Conservation (phyloP, 2,329 filamentous ascomycete species). For the Aspergillus sp. region DNA sequence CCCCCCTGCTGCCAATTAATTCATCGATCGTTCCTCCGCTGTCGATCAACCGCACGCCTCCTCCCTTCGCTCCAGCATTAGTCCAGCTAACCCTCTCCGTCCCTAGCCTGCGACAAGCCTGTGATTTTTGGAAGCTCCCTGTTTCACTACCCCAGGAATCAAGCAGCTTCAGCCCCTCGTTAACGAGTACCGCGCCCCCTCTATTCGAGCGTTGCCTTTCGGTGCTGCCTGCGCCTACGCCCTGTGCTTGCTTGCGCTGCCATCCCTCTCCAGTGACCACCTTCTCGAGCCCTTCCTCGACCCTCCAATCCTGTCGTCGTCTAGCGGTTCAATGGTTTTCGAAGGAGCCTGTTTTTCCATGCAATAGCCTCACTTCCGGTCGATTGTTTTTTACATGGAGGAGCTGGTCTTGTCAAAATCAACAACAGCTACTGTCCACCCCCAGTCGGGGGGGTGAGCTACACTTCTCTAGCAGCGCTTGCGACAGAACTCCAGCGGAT, state of each 20-base stretch:
- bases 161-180: slow-evolving; percentile 8
- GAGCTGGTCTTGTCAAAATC: slow-evolving; percentile 43
- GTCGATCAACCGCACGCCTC: slow-evolving; percentile 23
- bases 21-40: slow-evolving; percentile 15
- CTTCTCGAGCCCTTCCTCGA: slow-evolving; percentile 9
- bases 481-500: slow-evolving; percentile 20
- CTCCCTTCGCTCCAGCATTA: slow-evolving; percentile 13
- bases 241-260: slow-evolving; percentile 7
- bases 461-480: slow-evolving; percentile 23
- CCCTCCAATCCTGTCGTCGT: neutral
- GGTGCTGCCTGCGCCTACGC: slow-evolving; percentile 5
- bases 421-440: slow-evolving; percentile 19
- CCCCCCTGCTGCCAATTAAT: slow-evolving; percentile 2
- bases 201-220: slow-evolving; percentile 11
- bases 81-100: slow-evolving; percentile 12
- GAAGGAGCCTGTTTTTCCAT: slow-evolving; percentile 9
- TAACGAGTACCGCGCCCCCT: slow-evolving; percentile 3
- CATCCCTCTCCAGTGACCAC: neutral
- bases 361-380: slow-evolving; percentile 11
- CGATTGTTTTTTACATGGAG: slow-evolving; percentile 32
- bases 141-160: slow-evolving; percentile 7
- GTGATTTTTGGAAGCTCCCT: neutral
- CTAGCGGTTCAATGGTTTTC: slow-evolving; percentile 14
- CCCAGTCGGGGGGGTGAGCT: slow-evolving; percentile 30
- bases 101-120: slow-evolving; percentile 9